phyloP scores from a whole-genome alignment of 371 early-diverging fungal genomes.

The Chytridium lagenaria region DNA sequence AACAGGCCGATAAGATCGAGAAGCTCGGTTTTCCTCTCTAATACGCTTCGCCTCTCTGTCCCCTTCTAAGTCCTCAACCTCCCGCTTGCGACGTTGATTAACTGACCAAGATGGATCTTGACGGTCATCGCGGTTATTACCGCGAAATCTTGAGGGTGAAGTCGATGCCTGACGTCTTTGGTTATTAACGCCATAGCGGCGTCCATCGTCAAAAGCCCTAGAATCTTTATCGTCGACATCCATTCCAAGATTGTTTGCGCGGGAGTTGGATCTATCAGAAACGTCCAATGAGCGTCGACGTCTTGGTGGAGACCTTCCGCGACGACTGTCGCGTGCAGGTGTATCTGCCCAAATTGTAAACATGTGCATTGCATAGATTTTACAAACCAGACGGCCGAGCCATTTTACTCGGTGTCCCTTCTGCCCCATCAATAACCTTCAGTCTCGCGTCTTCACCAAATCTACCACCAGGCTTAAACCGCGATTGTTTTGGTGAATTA shows the following conservation, averaged over 20 bases:
- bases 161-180: neutral
- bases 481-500: too few relatives aligned
- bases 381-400: too few relatives aligned
- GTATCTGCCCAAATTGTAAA: too few relatives aligned
- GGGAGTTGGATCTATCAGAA: neutral
- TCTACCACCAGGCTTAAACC: too few relatives aligned
- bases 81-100: constrained; percentile 10
- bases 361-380: too few relatives aligned
- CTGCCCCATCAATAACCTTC: too few relatives aligned
- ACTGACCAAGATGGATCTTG: neutral
- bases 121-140: neutral
- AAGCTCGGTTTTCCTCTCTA: neutral
- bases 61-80: neutral
- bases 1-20: neutral
- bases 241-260: neutral
- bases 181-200: neutral
- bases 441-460: too few relatives aligned
- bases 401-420: too few relatives aligned
- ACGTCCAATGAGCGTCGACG: neutral
- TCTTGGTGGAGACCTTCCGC: neutral
- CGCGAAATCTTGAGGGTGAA: neutral
- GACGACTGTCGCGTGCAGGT: neutral
- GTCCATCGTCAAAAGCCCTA: neutral
- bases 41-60: constrained; percentile 5
- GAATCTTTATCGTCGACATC: neutral